Conservation (phyloP, 768 basidiomycete genomes). For the Lentinula raphanica region DNA sequence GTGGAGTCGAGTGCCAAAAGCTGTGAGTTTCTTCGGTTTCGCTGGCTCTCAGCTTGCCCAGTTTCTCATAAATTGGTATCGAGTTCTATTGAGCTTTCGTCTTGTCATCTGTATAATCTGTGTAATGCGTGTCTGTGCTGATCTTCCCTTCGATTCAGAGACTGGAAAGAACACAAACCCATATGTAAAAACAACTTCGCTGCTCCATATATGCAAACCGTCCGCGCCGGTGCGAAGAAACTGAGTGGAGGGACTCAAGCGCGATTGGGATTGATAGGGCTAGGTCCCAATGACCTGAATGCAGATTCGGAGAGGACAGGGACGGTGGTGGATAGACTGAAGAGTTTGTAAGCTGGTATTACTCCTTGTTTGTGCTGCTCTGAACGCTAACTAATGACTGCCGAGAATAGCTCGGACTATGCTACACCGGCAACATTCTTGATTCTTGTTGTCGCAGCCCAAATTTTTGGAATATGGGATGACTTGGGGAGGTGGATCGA, state of each 20-base stretch:
- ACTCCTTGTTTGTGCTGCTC: no score
- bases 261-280: not conserved
- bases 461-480: not conserved
- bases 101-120: not conserved
- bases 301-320: no score
- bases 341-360: not conserved
- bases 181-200: not conserved
- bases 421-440: not conserved
- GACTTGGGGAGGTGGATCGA: not conserved
- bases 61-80: no score
- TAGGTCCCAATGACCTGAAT: not conserved
- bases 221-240: not conserved
- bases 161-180: conserved; percentile 4
- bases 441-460: not conserved
- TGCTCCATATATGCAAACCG: not conserved
- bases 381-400: no score
- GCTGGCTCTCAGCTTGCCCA: no score
- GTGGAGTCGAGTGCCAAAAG: conserved; percentile 1
- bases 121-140: not conserved
- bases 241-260: not conserved
- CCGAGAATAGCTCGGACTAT: not conserved
- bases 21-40: not conserved
- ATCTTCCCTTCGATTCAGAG: not conserved
- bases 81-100: not conserved
- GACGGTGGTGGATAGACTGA: not conserved